Evolutionary conservation across 129 eudicot genomes (phyloP), one percentile per base, ranked within the genome.

Genomic region (Sambucus nigra): DNA sequence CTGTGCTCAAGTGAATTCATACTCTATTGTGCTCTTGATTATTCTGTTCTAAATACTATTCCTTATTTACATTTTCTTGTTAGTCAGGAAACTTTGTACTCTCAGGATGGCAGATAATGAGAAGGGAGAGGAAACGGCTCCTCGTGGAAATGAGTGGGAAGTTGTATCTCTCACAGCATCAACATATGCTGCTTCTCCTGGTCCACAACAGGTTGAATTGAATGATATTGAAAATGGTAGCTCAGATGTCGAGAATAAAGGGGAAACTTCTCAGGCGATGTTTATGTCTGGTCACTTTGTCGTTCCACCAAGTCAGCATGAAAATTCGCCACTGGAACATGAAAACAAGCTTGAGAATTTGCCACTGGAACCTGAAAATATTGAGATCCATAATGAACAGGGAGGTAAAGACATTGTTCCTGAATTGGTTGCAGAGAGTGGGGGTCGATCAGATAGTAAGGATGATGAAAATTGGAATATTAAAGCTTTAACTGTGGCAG

Each of bases 71-170:
- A 35, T 2, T 35, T 35, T 35, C 13, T 3, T 12, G 6, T 35
- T 1, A 35, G 6, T 35, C 9, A 1, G 12, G 42, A 35, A 35
- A 1, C 12, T 35, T 35, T 35, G 13, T 35, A 35, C 42, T 7
- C 13, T 2, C 1, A 7, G 6, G 12, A 81, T 82, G 87, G 84
- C 81, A n/a, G 84, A 76, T 63, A 68, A 75, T 25, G 76, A 72
- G 63, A 84, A 69, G 51, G 72, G 68, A 47, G 76, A 70, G 75
- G 83, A 71, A 27, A 52, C 60, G 22, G 75, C 38, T 41, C 57
- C 82, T 3, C 82, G 83, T 55, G 95, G 94, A 65, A 85, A 85
- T 74, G 98, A 85, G 42, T 89, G 98, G 98, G 98, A 89, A 75
- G 98, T 89, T 69, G 94, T 89, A 46, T 73, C 98, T 16, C 84